A percentile compares a stretch with the other conserved stretches of the same genome.
These are phyloP conservation scores for Quercus bicolor DNA, from an alignment of 306 rosid species.

Conservation along the genomic window DNA sequence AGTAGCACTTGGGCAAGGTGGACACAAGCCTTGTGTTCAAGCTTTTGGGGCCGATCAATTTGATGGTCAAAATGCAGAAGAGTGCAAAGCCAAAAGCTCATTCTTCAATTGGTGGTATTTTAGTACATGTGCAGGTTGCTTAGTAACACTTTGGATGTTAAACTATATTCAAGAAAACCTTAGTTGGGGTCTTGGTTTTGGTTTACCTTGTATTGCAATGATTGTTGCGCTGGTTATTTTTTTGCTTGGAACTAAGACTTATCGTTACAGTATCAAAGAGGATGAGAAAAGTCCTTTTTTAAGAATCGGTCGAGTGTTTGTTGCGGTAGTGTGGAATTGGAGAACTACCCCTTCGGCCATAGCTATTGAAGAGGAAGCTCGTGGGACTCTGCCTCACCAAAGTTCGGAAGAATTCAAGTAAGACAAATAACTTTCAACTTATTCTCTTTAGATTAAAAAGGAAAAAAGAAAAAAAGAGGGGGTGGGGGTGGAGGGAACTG, in stretches of 20 bases:
- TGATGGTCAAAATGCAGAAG: conserved; percentile 54
- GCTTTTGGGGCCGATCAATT: conserved; percentile 85
- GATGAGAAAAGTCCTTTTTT: conserved; percentile 35
- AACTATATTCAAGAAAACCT: conserved; percentile 50
- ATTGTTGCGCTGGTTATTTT: conserved; percentile 43
- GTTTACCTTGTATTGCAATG: conserved; percentile 53
- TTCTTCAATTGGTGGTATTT: conserved; percentile 92
- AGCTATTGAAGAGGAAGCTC: conserved; percentile 14
- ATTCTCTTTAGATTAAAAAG: background rate
- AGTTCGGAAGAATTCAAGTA: conserved; percentile 40
- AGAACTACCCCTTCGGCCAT: background rate
- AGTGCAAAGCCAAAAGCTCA: conserved; percentile 63
- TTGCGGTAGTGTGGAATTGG: conserved; percentile 34
- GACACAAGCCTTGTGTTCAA: conserved; percentile 82
- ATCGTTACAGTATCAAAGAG: conserved; percentile 31
- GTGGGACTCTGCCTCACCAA: conserved; percentile 14
- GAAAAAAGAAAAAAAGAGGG: background rate
- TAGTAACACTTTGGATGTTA: conserved; percentile 31
- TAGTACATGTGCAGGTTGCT: conserved; percentile 33
- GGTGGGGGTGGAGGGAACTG: too few relatives aligned
- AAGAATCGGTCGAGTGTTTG: conserved; percentile 41
- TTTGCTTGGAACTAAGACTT: conserved; percentile 52
- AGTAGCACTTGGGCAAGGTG: conserved; percentile 63
- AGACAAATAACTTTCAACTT: background rate
- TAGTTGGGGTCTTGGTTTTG: conserved; percentile 67